These are phyloP conservation scores for Thelephora aurantiotincta DNA, from an alignment of 768 basidiomycete genomes.

Conservation along the genomic window DNA sequence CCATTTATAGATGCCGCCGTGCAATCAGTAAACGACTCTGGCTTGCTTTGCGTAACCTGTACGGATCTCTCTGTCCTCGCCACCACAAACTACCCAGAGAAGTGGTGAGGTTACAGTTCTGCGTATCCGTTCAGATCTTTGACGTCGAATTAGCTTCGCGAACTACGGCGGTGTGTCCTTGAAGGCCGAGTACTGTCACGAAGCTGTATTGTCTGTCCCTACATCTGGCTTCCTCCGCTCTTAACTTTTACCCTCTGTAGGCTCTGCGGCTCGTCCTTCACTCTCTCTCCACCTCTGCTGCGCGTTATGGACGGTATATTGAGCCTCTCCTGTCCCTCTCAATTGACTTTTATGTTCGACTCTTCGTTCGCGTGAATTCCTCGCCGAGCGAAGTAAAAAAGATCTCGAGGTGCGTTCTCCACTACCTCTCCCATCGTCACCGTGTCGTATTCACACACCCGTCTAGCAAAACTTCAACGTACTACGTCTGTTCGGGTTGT, in stretches of 20 bases:
- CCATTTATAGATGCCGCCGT: conserved; percentile 95
- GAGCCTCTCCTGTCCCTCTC: conserved; percentile 81
- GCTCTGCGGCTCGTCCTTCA: conserved; percentile 87
- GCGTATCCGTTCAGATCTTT: neutral
- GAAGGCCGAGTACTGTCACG: conserved; percentile 92
- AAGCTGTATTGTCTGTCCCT: conserved; percentile 44
- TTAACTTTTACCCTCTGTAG: conserved; percentile 22
- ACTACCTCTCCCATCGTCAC: conserved; percentile 6
- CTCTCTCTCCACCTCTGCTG: conserved; percentile 72
- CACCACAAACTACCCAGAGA: conserved; percentile 89
- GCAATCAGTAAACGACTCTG: conserved; percentile 78
- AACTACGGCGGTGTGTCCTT: conserved; percentile 89
- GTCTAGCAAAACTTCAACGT: conserved; percentile 71
- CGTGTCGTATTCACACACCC: neutral
- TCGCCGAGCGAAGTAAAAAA: conserved; percentile 78
- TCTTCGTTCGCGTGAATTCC: conserved; percentile 72
- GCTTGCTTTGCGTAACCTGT: conserved; percentile 89
- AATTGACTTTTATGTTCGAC: conserved; percentile 92
- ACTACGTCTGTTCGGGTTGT: conserved; percentile 77
- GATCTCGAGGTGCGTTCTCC: conserved; percentile 58
- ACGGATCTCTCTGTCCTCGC: conserved; percentile 92
- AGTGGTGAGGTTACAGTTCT: conserved; percentile 45
- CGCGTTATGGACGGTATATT: conserved; percentile 86
- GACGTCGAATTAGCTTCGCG: conserved; percentile 45
- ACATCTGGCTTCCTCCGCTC: neutral